These are phyloP conservation scores for Lycium barbarum DNA, from an alignment of 257 asterid genomes.

Conservation along the genomic window DNA sequence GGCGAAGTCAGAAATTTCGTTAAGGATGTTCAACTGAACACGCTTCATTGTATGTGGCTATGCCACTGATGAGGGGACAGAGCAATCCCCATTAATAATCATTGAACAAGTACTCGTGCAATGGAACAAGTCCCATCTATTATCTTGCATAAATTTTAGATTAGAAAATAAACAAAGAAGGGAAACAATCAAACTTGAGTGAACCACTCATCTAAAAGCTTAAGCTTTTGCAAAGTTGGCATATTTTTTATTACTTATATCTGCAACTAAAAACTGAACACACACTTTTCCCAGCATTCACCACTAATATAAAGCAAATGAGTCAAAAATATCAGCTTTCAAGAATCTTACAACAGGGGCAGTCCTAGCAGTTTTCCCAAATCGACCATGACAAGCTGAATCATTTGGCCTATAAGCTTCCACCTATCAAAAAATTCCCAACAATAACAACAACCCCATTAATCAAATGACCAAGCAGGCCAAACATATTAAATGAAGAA, in stretches of 20 bases:
- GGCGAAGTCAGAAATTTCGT: too few species aligned
- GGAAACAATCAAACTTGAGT: not conserved
- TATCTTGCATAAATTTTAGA: not conserved
- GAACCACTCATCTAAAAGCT: not conserved
- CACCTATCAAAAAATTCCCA: conserved; percentile 58
- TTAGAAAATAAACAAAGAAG: not conserved
- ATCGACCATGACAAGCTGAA: conserved; percentile 95
- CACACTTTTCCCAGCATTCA: not conserved
- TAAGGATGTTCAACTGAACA: too few species aligned
- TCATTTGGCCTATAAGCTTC: conserved; percentile 96
- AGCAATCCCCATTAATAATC: not conserved
- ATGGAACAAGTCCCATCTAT: not conserved
- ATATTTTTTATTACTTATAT: not conserved
- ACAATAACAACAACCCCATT: conserved; percentile 21
- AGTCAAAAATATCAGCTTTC: conserved; percentile 10
- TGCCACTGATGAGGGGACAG: too few species aligned
- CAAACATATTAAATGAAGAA: not conserved
- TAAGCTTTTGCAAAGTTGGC: not conserved
- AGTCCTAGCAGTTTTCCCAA: conserved; percentile 90
- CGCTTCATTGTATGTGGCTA: too few species aligned
- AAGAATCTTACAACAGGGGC: conserved; percentile 77
- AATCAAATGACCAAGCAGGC: not conserved
- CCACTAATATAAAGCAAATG: not conserved
- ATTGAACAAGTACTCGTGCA: not conserved
- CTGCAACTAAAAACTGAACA: not conserved